phyloP scores from a whole-genome alignment of 768 basidiomycete genomes.

The Pulveroboletus ravenelii region DNA sequence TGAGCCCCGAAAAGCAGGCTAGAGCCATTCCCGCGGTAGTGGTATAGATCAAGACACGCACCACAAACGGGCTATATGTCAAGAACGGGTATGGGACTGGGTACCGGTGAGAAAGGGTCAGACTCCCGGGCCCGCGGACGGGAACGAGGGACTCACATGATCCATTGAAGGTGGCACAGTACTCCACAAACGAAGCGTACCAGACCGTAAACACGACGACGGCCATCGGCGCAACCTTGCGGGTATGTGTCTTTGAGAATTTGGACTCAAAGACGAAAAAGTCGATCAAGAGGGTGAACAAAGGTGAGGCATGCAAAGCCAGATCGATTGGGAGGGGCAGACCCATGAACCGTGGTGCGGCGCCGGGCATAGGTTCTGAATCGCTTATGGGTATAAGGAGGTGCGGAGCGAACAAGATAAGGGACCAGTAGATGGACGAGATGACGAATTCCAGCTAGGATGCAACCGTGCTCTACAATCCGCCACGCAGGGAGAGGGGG shows the following conservation, averaged over 20 bases:
- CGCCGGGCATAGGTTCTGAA: background rate
- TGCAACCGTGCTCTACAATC: background rate
- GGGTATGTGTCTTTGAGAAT: slow-evolving; percentile 33
- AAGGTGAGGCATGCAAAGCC: slow-evolving; percentile 62
- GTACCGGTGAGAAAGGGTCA: background rate
- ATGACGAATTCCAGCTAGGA: slow-evolving; percentile 43
- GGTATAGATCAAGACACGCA: slow-evolving; percentile 58
- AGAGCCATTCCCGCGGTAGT: slow-evolving; percentile 48
- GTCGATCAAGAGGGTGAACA: slow-evolving; percentile 53
- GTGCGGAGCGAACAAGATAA: slow-evolving; percentile 49
- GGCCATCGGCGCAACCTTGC: slow-evolving; percentile 13
- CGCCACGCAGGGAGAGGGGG: background rate
- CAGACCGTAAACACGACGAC: slow-evolving; percentile 32
- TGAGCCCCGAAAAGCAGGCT: slow-evolving; percentile 53
- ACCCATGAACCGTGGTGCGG: slow-evolving; percentile 22
- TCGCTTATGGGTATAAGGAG: slow-evolving; percentile 42
- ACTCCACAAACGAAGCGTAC: slow-evolving; percentile 67
- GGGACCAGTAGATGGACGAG: slow-evolving; percentile 64
- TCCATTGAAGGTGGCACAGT: slow-evolving; percentile 57
- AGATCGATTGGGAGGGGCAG: slow-evolving; percentile 57
- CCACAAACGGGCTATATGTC: slow-evolving; percentile 48
- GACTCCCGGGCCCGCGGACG: background rate
- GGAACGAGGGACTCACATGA: slow-evolving; percentile 43
- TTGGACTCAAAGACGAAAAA: slow-evolving; percentile 64
- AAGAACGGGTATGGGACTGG: slow-evolving; percentile 84